These are phyloP conservation scores for Candida tibetensis DNA, from an alignment of 805 yeast species.

Conservation along the genomic window DNA sequence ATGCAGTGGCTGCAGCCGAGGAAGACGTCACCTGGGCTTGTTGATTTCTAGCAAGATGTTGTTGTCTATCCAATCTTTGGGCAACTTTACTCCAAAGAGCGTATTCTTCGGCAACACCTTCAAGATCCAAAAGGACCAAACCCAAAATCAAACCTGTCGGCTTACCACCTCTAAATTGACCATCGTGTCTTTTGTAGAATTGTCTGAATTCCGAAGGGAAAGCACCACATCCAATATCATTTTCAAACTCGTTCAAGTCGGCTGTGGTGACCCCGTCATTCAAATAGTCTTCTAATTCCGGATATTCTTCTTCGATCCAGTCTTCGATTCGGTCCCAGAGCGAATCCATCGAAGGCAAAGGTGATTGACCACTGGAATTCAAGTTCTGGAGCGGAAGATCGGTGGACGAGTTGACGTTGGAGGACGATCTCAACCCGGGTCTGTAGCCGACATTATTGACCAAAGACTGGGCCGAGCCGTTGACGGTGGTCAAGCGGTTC, in stretches of 20 bases:
- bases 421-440: constrained; percentile 44
- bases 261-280: constrained; percentile 44
- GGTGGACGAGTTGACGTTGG: constrained; percentile 35
- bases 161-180: constrained; percentile 44
- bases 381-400: constrained; percentile 45
- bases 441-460: constrained; percentile 34
- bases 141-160: constrained; percentile 47
- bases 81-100: constrained; percentile 43
- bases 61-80: constrained; percentile 38
- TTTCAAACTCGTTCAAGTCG: constrained; percentile 45
- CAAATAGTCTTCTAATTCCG: constrained; percentile 43
- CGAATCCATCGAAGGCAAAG: constrained; percentile 42
- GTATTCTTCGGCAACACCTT: constrained; percentile 41
- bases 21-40: constrained; percentile 16
- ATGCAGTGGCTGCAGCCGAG: constrained; percentile 15
- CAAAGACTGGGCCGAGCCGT: constrained; percentile 29
- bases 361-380: constrained; percentile 48
- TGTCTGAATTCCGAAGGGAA: constrained; percentile 45
- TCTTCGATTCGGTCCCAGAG: constrained; percentile 42
- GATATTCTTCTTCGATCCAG: constrained; percentile 46
- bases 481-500: constrained; percentile 21
- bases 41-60: constrained; percentile 26
- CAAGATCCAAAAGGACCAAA: constrained; percentile 40
- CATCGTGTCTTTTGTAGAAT: constrained; percentile 45
- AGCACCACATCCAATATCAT: constrained; percentile 42